A percentile compares a stretch with the other conserved stretches of the same genome.
phyloP scores from a whole-genome alignment of 2,329 filamentous ascomycete species.

The Hortaea sp. region DNA sequence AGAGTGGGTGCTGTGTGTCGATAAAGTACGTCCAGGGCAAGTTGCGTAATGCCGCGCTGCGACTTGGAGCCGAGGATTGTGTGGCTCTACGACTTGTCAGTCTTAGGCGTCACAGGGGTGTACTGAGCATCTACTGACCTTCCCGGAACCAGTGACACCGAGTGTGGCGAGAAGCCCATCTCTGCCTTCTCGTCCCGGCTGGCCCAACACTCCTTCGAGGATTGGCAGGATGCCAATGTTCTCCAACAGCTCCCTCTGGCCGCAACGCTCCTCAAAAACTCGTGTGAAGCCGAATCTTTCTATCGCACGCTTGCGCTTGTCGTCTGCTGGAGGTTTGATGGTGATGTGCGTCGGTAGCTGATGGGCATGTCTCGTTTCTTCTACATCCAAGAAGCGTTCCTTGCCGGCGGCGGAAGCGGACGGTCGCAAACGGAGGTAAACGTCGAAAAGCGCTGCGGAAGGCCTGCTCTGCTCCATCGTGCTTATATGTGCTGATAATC shows the following conservation, averaged over 20 bases:
- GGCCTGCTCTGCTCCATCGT: constrained; percentile 17
- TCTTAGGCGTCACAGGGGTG: not conserved
- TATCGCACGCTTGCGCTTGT: constrained; percentile 72
- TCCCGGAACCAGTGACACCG: constrained; percentile 90
- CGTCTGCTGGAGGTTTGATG: constrained; percentile 58
- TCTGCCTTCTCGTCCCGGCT: constrained; percentile 63
- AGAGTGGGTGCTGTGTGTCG: constrained; percentile 66
- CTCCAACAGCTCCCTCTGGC: constrained; percentile 78
- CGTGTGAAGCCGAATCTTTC: constrained; percentile 92
- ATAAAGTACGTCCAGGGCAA: constrained; percentile 83
- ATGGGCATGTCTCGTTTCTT: constrained; percentile 34
- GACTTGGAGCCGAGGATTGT: constrained; percentile 83
- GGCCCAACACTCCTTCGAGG: constrained; percentile 70
- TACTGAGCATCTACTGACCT: constrained; percentile 47
- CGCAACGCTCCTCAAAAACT: constrained; percentile 79
- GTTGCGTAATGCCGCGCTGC: constrained; percentile 82
- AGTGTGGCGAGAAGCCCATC: constrained; percentile 86
- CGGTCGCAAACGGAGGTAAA: constrained; percentile 68
- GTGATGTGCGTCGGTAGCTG: constrained; percentile 40
- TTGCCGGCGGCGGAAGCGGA: constrained; percentile 24
- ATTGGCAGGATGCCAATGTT: constrained; percentile 65
- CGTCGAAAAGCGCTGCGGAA: constrained; percentile 61
- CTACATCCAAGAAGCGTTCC: constrained; percentile 72
- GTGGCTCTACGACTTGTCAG: constrained; percentile 56
- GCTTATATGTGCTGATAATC: not conserved